Base-by-base conservation (phyloP, 768 basidiomycete species). In the Sporobolomyces phaffii region DNA sequence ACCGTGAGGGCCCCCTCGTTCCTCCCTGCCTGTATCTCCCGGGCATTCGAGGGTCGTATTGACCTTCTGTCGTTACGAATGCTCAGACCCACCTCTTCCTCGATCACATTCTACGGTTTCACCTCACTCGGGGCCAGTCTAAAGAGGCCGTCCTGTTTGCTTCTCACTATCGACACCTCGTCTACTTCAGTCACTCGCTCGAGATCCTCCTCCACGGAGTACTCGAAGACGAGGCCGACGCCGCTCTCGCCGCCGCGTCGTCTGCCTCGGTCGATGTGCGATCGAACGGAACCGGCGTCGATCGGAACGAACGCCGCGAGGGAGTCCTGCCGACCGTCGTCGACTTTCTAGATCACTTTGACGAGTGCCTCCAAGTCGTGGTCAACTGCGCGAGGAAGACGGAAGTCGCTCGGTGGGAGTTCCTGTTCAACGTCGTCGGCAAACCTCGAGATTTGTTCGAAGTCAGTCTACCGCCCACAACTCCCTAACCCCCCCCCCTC, bases 301-400 rank as follows among this genome's bases (percentile, higher is more conserved):
- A 40, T 4, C 43, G 14, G n/a, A 51, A 10, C 28, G 31, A 24
- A 34, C n/a, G n/a, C n/a, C n/a, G n/a, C n/a, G 75, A 79, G 20
- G 78, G 73, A 33, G 69, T 87, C 15, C 78, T 97, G 34, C 82
- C 86, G 0, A 80, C 81, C 3, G 86, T 88, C 13, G 82, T 98
- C 68, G 89, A 91, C 69, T 97, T 99, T 74, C 79, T 99, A 70
- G 96, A 99, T 74, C 86, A 97, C 76, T 98, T 98, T 75, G 89
- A 93, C 67, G 88, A 84, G 58, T 84, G 88, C 9, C 78, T 97
- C 62, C 91, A 97, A 64, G 92, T 98, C 10, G 90, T 98, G 17
- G 93, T 97, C 14, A 87, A 89, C 8, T 97, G 94, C 73, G 94
- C 96, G 24, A 82, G 96, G 59, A 99, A 99, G 80, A 97, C 91